Evolutionary conservation across 2,329 filamentous ascomycete species (phyloP), one percentile per base, ranked within the genome.

Genomic region (Penicillium sp.): DNA sequence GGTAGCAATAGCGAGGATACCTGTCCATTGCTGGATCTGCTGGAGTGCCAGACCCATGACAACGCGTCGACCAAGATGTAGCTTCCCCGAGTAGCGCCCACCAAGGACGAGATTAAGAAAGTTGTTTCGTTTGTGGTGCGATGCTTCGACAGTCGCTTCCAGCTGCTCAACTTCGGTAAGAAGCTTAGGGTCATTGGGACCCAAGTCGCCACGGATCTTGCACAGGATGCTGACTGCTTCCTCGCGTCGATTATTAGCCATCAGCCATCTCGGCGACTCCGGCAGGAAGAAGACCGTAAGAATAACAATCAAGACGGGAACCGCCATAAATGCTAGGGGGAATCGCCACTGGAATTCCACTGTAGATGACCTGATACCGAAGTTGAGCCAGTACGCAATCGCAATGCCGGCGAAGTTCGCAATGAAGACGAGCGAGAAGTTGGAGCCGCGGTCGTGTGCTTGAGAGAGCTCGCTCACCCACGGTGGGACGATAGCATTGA

Each of bases 21-120:
- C 78, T 12, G 77, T 78, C 78, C 77, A 80, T 58, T 78, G 76
- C 48, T 77, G 76, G 62, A 80, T 79, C 64, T 75, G 74, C 60
- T 80, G 78, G 52, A 80, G 72, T 25, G 72, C 67, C 48, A 80
- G 67, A 43, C 78, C 77, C 58, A 81, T 71, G 64, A 74, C 69
- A 39, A 76, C 77, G 35, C 78, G 74, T 28, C 76, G 73, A 37
- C 76, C 78, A 20, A 80, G 70, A 61, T 79, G 67, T 35, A 69
- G 75, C 35, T 70, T 71, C 31, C 74, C 71, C 6, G 74, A 77
- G 57, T 75, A 70, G 12, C 71, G 69, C 15, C 52, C 52, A 25
- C 70, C 78, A 48, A 74, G 67, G 54, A 78, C 63, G 49, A 81
- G 76, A 63, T 78, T 79, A 63, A 73, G 54, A 55, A 79, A 71